Conservation (phyloP, 371 early-diverging fungal genomes). For the Thermomucor indicae-seudaticae region DNA sequence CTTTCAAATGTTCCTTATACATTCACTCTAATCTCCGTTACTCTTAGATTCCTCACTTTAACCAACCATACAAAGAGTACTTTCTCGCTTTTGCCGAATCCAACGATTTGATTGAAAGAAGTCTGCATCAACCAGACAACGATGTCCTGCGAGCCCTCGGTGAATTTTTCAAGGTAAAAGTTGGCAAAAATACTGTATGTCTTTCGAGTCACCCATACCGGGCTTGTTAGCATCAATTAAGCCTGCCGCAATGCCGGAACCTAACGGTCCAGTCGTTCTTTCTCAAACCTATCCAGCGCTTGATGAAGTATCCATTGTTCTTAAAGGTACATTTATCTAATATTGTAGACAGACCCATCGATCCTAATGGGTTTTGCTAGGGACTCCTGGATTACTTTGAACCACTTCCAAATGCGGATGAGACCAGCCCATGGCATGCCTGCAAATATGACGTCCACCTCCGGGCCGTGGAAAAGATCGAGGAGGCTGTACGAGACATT, state of each 20-base stretch:
- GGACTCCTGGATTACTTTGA: too few species aligned
- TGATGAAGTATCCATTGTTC: slow-evolving; percentile 43
- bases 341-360: too few species aligned
- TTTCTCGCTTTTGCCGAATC: too few species aligned
- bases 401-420: slow-evolving; percentile 14
- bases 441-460: not conserved
- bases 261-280: slow-evolving; percentile 28
- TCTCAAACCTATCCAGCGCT: slow-evolving; percentile 35
- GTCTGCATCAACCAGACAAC: not conserved
- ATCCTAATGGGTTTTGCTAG: too few species aligned
- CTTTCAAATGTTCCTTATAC: not conserved
- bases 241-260: slow-evolving; percentile 1
- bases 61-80: too few species aligned
- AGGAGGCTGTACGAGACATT: slow-evolving; percentile 22
- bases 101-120: too few species aligned
- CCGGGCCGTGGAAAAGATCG: slow-evolving; percentile 12
- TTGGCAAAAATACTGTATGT: not conserved
- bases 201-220: not conserved
- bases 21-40: not conserved
- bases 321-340: too few species aligned
- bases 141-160: not conserved
- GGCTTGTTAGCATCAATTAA: not conserved
- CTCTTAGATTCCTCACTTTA: too few species aligned
- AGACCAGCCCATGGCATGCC: not conserved
- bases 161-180: not conserved